phyloP scores from a whole-genome alignment of 176 grass and related monocot species.

The Carex scoparia region DNA sequence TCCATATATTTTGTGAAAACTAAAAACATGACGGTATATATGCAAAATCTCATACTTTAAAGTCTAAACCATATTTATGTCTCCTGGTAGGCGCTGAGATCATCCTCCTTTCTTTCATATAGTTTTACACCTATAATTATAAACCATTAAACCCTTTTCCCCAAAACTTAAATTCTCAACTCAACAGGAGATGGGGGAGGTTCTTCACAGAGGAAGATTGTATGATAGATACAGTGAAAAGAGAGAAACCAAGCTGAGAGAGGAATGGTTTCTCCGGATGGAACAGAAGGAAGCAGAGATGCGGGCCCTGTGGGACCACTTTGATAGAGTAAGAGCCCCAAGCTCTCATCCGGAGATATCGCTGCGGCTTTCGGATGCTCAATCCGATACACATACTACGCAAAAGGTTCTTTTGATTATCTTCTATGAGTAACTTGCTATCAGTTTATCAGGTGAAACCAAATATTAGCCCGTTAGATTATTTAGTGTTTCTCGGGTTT shows the following conservation, averaged over 20 bases:
- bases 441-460: not conserved
- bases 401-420: not conserved
- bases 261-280: slow-evolving; percentile 17
- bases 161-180: not conserved
- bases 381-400: not conserved
- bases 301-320: slow-evolving; percentile 10
- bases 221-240: slow-evolving; percentile 34
- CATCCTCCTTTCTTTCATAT: not conserved
- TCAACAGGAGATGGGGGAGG: slow-evolving; percentile 12
- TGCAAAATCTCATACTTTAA: not conserved
- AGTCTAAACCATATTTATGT: not conserved
- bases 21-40: not conserved
- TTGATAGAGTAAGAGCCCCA: not conserved
- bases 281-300: slow-evolving; percentile 21
- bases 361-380: not conserved
- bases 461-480: not conserved
- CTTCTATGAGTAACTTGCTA: not conserved
- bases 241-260: slow-evolving; percentile 41
- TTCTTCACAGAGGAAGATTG: slow-evolving; percentile 29
- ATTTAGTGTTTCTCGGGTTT: not conserved
- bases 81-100: not conserved
- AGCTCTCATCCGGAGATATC: not conserved
- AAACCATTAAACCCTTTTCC: not conserved
- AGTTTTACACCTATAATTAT: not conserved
- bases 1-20: not conserved